Percentiles rank a stretch among this genome's conserved stretches.
These are phyloP conservation scores for Phytophthora tentaculata DNA, from an alignment of 352 stramenopile genomes.

Conservation along the genomic window DNA sequence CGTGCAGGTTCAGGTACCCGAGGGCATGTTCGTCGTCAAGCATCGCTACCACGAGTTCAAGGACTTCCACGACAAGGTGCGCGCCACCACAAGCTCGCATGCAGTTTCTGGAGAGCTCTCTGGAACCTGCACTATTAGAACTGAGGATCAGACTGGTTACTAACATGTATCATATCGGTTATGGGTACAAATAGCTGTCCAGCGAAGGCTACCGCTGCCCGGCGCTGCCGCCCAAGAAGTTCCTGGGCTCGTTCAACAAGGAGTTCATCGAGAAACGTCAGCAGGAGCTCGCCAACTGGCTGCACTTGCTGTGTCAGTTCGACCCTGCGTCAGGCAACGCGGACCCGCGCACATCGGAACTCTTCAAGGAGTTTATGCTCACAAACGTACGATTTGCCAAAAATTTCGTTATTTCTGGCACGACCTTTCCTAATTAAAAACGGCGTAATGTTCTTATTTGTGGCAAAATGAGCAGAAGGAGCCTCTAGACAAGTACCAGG, in stretches of 20 bases:
- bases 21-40: slow-evolving; percentile 80
- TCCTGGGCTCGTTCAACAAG: slow-evolving; percentile 90
- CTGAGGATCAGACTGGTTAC: slow-evolving; percentile 1
- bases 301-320: slow-evolving; percentile 83
- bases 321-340: slow-evolving; percentile 61
- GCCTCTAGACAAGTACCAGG: slow-evolving; percentile 67
- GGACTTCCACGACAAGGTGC: slow-evolving; percentile 86
- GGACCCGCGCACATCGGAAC: slow-evolving; percentile 76
- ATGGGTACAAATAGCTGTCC: slow-evolving; percentile 49
- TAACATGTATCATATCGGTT: slow-evolving; percentile 5
- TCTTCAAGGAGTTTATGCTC: slow-evolving; percentile 84
- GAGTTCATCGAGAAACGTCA: slow-evolving; percentile 91
- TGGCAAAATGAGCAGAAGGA: slow-evolving; percentile 60
- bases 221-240: slow-evolving; percentile 88
- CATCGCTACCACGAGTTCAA: slow-evolving; percentile 91
- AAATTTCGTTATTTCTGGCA: slow-evolving; percentile 19
- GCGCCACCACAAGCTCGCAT: background rate
- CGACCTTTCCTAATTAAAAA: background rate
- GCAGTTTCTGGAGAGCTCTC: slow-evolving; percentile 3
- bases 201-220: slow-evolving; percentile 79
- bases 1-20: slow-evolving; percentile 79
- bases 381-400: slow-evolving; percentile 54
- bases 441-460: background rate
- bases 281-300: slow-evolving; percentile 87
- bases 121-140: slow-evolving; percentile 6